Evolutionary conservation across 352 stramenopile species (phyloP), one percentile per base, ranked within the genome.

Genomic region (Aphanomyces invadans): DNA sequence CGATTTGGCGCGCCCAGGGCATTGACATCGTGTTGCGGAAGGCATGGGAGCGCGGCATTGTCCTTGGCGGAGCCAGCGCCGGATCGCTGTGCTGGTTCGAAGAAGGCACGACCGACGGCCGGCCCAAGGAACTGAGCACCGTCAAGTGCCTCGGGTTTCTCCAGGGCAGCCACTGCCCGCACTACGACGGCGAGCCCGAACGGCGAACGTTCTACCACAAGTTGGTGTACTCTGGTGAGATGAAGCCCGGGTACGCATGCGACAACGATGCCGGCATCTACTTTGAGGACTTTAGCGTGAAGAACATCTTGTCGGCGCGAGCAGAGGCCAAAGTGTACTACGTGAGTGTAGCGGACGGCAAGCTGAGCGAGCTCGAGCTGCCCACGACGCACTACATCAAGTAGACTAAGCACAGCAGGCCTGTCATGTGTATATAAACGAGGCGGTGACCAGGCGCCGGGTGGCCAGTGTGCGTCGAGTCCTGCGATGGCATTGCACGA

Each of bases 81-180:
- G 60, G 60, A 17, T 49, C 29, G 11, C 60, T 67, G 17, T 67
- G 60, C 49, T 67, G 60, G 60, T 67, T 67, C 36, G 60, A 67
- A 57, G 60, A 67, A 59, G 60, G 60, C 2, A 42, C 60, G 23
- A 55, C 60, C 11, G 60, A 67, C 32, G 55, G 38, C 11, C 60
- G 60, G 5, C 60, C 60, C 49, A 67, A 67, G 49, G 38, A 51
- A 2, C 28, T 67, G 10, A 48, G 38, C 10, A 57, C 31, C 29
- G 60, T 67, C 28, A 67, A 67, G 49, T 67, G 60, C 29, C 60
- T 67, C 32, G 60, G 60, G n/a, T 67, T 67, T 23, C 60, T 67
- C 11, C 60, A 49, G 19, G 60, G 60, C 23, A 67, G 60, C 49
- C 60, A 67, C 36, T 67, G 60, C 49, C 60, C 60, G 5, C 60